Conservation (phyloP, 2,329 filamentous ascomycete species). For the Claviceps purpurea region DNA sequence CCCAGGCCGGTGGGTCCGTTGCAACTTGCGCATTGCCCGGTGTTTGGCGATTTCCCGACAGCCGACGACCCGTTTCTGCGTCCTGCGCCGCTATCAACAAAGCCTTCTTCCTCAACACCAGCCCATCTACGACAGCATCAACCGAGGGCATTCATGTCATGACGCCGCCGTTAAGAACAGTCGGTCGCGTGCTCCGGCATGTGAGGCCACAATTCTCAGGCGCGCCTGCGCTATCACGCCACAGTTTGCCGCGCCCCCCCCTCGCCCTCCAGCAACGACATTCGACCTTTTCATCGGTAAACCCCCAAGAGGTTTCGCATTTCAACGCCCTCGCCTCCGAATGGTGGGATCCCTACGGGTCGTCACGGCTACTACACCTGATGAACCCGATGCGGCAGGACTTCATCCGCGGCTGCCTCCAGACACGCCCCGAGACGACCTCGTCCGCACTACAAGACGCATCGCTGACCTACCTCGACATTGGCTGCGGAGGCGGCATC, state of each 20-base stretch:
- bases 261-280: slow-evolving; percentile 7
- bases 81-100: background rate
- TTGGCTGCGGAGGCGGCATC: slow-evolving; percentile 93
- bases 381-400: slow-evolving; percentile 97
- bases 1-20: background rate
- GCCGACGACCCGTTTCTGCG: background rate
- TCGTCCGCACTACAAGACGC: slow-evolving; percentile 12
- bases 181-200: slow-evolving; percentile 1
- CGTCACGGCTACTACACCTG: slow-evolving; percentile 82
- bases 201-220: background rate
- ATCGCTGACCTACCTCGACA: slow-evolving; percentile 62
- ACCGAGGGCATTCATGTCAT: background rate
- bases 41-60: background rate
- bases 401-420: slow-evolving; percentile 67
- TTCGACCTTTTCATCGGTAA: slow-evolving; percentile 54
- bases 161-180: background rate
- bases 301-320: slow-evolving; percentile 78
- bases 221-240: background rate
- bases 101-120: background rate
- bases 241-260: background rate
- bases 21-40: background rate
- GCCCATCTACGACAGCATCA: background rate
- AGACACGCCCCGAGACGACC: slow-evolving; percentile 31
- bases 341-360: slow-evolving; percentile 96
- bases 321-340: slow-evolving; percentile 85